Evolutionary conservation across 768 basidiomycete species (phyloP).

Genomic region (Xerocomellus chrysenteron): DNA sequence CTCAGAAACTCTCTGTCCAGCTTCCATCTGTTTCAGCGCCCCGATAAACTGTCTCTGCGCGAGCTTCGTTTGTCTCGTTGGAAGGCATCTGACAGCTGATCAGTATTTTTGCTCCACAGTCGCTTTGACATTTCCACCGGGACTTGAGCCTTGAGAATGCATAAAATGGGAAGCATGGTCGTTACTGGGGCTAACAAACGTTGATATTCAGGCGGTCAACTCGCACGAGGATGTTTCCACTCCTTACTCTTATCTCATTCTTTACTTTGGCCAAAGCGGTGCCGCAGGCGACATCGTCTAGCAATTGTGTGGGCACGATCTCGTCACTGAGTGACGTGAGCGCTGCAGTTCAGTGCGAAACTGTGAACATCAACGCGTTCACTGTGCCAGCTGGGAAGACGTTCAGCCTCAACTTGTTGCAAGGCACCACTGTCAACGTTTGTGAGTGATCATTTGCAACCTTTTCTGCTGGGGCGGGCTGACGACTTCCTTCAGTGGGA

Average conservation of each 20-base stretch:
- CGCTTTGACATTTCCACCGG: neutral
- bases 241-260: conserved; percentile 17
- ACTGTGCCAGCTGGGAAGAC: conserved; percentile 55
- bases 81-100: no score
- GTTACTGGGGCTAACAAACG: neutral
- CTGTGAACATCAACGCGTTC: conserved; percentile 55
- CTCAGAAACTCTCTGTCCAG: neutral
- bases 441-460: conserved; percentile 36
- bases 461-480: neutral
- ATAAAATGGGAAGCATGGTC: conserved; percentile 1
- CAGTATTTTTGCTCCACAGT: neutral
- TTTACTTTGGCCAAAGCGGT: conserved; percentile 13
- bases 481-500: conserved; percentile 41
- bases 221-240: conserved; percentile 5
- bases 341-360: conserved; percentile 53
- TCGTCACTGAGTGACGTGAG: conserved; percentile 50
- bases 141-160: neutral
- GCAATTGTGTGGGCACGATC: conserved; percentile 51
- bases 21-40: neutral
- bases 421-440: conserved; percentile 58
- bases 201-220: neutral
- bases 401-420: conserved; percentile 45
- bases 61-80: neutral
- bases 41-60: neutral
- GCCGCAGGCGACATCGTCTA: conserved; percentile 11